These are phyloP conservation scores for Aspergillus spinulosporus DNA, from an alignment of 2,329 filamentous ascomycete species.

Conservation along the genomic window DNA sequence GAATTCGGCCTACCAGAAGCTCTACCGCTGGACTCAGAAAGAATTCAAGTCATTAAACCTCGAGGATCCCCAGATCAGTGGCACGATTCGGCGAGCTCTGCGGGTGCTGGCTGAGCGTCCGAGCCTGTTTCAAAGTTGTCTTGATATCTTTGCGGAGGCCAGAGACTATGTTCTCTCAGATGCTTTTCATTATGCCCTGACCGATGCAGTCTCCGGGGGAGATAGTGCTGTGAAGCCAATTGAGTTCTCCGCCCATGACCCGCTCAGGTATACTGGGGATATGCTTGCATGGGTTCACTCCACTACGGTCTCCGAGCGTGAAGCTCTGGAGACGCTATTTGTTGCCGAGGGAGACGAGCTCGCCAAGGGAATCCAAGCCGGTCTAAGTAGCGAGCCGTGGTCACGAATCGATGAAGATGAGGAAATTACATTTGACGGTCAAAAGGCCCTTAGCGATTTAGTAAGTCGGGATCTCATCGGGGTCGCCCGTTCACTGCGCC, in stretches of 20 bases:
- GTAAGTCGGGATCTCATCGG: slow-evolving; percentile 83
- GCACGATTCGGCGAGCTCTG: slow-evolving; percentile 77
- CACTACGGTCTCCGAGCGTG: slow-evolving; percentile 86
- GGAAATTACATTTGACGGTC: slow-evolving; percentile 68
- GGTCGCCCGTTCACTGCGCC: slow-evolving; percentile 79
- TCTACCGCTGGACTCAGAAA: slow-evolving; percentile 91
- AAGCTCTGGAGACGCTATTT: slow-evolving; percentile 88
- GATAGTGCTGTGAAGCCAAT: slow-evolving; percentile 78
- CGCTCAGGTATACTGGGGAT: slow-evolving; percentile 86
- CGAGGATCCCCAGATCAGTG: slow-evolving; percentile 89
- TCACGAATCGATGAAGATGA: slow-evolving; percentile 62
- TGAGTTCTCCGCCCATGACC: slow-evolving; percentile 88
- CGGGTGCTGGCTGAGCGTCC: slow-evolving; percentile 87
- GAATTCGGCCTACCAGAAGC: slow-evolving; percentile 88
- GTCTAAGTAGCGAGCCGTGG: slow-evolving; percentile 83
- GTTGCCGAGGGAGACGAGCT: slow-evolving; percentile 88
- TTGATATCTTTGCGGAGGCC: slow-evolving; percentile 90
- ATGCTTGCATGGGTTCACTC: slow-evolving; percentile 98
- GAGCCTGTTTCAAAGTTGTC: slow-evolving; percentile 85
- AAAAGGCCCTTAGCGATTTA: slow-evolving; percentile 77
- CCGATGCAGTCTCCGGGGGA: slow-evolving; percentile 63
- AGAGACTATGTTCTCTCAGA: slow-evolving; percentile 84
- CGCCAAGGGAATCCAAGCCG: slow-evolving; percentile 75
- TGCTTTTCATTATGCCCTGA: slow-evolving; percentile 83
- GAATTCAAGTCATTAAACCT: slow-evolving; percentile 91